phyloP scores from a whole-genome alignment of 805 yeast species.

The Ogataea glucozyma region DNA sequence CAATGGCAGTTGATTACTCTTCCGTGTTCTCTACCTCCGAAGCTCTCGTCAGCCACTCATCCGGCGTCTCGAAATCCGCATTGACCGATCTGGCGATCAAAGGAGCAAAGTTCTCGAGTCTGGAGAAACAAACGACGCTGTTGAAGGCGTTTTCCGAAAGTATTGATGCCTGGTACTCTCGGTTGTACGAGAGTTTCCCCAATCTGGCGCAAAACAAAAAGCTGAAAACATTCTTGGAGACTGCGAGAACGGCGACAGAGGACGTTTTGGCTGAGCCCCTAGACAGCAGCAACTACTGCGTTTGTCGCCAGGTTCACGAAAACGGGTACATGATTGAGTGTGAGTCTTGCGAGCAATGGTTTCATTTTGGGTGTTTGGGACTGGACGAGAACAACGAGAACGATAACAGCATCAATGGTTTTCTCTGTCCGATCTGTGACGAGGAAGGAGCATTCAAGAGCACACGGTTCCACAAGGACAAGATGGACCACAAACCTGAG shows the following conservation, averaged over 20 bases:
- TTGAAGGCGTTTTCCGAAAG: slow-evolving; percentile 11
- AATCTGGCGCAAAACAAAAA: slow-evolving; percentile 17
- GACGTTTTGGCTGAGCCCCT: slow-evolving; percentile 20
- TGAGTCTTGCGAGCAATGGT: slow-evolving; percentile 72
- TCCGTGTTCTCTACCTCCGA: slow-evolving; percentile 6
- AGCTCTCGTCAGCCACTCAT: background rate
- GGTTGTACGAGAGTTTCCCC: slow-evolving; percentile 14
- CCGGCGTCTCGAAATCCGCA: background rate
- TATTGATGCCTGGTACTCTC: slow-evolving; percentile 20
- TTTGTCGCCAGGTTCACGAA: slow-evolving; percentile 59
- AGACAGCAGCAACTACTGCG: slow-evolving; percentile 45
- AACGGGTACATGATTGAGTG: slow-evolving; percentile 68
- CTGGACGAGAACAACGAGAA: slow-evolving; percentile 31
- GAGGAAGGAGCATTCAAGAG: slow-evolving; percentile 24
- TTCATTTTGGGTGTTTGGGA: slow-evolving; percentile 60
- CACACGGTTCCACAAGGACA: slow-evolving; percentile 19
- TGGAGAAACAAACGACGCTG: slow-evolving; percentile 8
- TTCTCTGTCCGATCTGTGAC: slow-evolving; percentile 59
- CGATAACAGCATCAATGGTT: slow-evolving; percentile 35
- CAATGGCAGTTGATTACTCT: slow-evolving; percentile 6
- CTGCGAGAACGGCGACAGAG: slow-evolving; percentile 14
- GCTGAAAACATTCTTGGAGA: slow-evolving; percentile 15
- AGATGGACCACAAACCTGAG: slow-evolving; percentile 14
- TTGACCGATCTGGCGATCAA: slow-evolving; percentile 12
- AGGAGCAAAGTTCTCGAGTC: slow-evolving; percentile 14